Base-by-base conservation (phyloP, 1,284 basidiomycete species). In the Naganishia cerealis region DNA sequence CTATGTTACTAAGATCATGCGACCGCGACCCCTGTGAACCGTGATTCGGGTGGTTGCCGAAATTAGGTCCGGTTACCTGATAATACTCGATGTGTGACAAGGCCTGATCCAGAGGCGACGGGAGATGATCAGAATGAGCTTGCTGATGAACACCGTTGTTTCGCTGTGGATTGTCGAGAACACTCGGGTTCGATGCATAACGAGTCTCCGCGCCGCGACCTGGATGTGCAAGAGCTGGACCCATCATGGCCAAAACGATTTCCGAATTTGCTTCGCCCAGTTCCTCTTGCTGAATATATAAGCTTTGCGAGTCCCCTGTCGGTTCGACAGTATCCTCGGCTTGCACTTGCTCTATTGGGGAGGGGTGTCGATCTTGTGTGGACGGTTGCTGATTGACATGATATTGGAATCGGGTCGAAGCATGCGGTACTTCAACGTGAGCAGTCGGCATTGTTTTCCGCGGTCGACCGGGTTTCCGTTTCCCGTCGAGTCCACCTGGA, bases 41-140 rank as follows among this genome's bases (percentile, higher is more conserved):
- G n/a, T 63, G 61, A 24, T 15, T 50, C 16, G 58, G 24, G 15
- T 33, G 58, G 12, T 36, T 38, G n/a, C 59, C 59, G 24, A 68
- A 68, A 52, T 68, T 62, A 1, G 67, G 67, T 52, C 67, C 67
- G 6, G 67, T 68, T 33, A 68, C 67, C 39, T 68, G 67, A 21
- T 68, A 68, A 29, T 63, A 57, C 42, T 68, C 67, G 42, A 68
- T 63, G 53, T 63, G 59, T 33, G 52, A 54, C 58, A 53, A 61
- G 5, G 55, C 56, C 42, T 50, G 66, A 40, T 53, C 48, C 13
- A 53, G 46, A 16, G 66, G 26, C n/a, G 57, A 67, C 29, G 56
- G 38, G 26, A 52, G n/a, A 8, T 24, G 52, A 15, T 33, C 36
- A 1, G 54, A 29, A 38, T 50, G 53, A 39, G 67, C 53, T n/a